A percentile compares a stretch with the other conserved stretches of the same genome.
Evolutionary conservation across 306 rosid genomes (phyloP).

Genomic region (Malus sieversii): DNA sequence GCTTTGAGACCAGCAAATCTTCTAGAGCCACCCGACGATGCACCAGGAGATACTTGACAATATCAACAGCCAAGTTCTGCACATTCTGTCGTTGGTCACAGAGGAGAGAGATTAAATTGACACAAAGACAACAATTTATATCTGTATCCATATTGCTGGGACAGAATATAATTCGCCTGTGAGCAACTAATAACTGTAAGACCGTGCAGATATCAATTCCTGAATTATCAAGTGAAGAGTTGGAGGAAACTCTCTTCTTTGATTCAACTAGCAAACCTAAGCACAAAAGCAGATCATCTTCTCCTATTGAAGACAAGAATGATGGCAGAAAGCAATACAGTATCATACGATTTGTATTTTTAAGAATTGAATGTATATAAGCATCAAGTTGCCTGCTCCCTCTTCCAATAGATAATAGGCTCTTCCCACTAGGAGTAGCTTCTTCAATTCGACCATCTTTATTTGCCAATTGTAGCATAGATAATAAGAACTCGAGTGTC

Average conservation of each 20-base stretch:
- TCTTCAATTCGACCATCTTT: constrained; percentile 98
- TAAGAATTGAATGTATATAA: constrained; percentile 84
- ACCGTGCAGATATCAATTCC: constrained; percentile 77
- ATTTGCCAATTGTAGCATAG: constrained; percentile 95
- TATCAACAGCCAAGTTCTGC: constrained; percentile 75
- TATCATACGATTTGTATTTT: constrained; percentile 84
- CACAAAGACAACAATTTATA: constrained; percentile 89
- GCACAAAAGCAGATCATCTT: constrained; percentile 65
- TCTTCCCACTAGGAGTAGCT: constrained; percentile 79
- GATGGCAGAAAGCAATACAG: constrained; percentile 88
- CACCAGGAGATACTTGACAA: constrained; percentile 85
- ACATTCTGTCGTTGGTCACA: constrained; percentile 68
- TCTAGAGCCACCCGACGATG: constrained; percentile 86
- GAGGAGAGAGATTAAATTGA: constrained; percentile 82
- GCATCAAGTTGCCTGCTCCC: constrained; percentile 96
- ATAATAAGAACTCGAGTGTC: constrained; percentile 88
- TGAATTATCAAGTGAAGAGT: constrained; percentile 50
- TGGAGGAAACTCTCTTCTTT: constrained; percentile 44
- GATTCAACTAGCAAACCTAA: constrained; percentile 65
- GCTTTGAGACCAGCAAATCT: constrained; percentile 82
- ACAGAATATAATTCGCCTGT: constrained; percentile 81
- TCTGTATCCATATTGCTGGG: constrained; percentile 91
- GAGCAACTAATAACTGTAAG: constrained; percentile 82
- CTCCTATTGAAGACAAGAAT: constrained; percentile 73
- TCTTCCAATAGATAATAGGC: constrained; percentile 83